These are phyloP conservation scores for Epichloe scottii DNA, from an alignment of 2,329 filamentous ascomycete genomes.

Conservation along the genomic window DNA sequence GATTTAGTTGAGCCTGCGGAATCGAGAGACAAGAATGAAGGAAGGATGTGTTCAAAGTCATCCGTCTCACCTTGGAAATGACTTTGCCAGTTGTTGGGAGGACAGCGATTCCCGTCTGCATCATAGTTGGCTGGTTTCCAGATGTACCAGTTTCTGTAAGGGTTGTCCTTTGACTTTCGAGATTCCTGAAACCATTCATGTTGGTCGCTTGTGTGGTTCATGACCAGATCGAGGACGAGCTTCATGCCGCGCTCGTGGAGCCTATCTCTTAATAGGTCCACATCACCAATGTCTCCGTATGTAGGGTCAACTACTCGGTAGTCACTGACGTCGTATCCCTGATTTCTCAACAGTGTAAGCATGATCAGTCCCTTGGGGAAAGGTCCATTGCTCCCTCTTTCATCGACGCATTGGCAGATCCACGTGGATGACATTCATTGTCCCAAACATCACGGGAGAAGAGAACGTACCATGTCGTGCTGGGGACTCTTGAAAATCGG, in stretches of 20 bases:
- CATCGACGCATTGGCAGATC: too few relatives aligned
- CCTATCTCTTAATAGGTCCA: conserved; percentile 48
- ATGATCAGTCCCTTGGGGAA: neutral
- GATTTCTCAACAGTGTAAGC: neutral
- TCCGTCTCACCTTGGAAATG: conserved; percentile 24
- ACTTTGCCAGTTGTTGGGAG: conserved; percentile 46
- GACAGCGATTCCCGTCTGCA: conserved; percentile 40
- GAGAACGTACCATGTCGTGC: conserved; percentile 43
- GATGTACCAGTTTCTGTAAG: conserved; percentile 50
- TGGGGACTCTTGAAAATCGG: conserved; percentile 41
- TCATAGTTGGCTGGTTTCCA: conserved; percentile 50
- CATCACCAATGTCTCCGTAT: conserved; percentile 56
- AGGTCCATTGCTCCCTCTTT: neutral
- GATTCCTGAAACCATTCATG: conserved; percentile 48
- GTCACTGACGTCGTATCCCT: conserved; percentile 58
- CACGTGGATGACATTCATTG: neutral
- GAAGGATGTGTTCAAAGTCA: neutral
- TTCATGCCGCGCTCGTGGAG: conserved; percentile 54
- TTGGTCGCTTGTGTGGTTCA: conserved; percentile 55
- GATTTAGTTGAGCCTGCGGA: too few relatives aligned
- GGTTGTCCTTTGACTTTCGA: conserved; percentile 37
- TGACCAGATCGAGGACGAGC: conserved; percentile 58
- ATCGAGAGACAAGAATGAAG: neutral
- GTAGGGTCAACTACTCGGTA: conserved; percentile 53
- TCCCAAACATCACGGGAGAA: neutral